Evolutionary conservation across 1,284 basidiomycete genomes (phyloP).

Genomic region (Tranzscheliella williamsii): DNA sequence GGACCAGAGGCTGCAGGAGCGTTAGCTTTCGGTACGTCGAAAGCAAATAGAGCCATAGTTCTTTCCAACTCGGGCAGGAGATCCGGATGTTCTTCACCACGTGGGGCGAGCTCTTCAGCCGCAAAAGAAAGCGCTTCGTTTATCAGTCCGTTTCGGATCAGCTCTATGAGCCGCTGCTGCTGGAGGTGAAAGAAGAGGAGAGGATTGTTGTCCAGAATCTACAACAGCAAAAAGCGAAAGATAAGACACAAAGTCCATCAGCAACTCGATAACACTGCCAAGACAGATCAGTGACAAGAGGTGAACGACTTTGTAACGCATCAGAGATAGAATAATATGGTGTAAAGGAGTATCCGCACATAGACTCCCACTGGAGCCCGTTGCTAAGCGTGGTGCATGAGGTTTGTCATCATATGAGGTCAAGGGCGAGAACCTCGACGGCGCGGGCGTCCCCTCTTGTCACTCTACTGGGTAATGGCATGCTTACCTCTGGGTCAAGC

Average conservation of each 20-base stretch:
- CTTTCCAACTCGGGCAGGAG: constrained; percentile 88
- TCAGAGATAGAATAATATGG: constrained; percentile 27
- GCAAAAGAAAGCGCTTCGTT: constrained; percentile 85
- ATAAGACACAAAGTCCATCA: constrained; percentile 3
- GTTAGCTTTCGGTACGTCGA: constrained; percentile 65
- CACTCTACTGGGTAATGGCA: neutral
- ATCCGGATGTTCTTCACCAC: constrained; percentile 91
- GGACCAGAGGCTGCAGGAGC: constrained; percentile 18
- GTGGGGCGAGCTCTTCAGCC: constrained; percentile 86
- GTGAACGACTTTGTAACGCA: neutral
- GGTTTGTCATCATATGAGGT: constrained; percentile 62
- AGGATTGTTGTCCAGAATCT: constrained; percentile 94
- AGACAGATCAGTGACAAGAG: constrained; percentile 1
- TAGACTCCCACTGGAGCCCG: constrained; percentile 44
- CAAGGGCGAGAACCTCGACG: neutral
- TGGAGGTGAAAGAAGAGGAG: constrained; percentile 88
- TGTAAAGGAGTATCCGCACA: constrained; percentile 41
- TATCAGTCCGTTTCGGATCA: constrained; percentile 80
- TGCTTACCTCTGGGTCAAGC: constrained; percentile 89
- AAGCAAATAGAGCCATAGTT: constrained; percentile 93
- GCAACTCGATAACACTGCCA: neutral
- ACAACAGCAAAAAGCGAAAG: constrained; percentile 8
- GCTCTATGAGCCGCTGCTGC: constrained; percentile 91
- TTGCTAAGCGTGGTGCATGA: constrained; percentile 98
- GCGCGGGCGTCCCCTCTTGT: constrained; percentile 4